Percentiles rank a stretch among this genome's conserved stretches.
Conservation (phyloP, 2,329 filamentous ascomycete species). For the Aspergillus nomiae region DNA sequence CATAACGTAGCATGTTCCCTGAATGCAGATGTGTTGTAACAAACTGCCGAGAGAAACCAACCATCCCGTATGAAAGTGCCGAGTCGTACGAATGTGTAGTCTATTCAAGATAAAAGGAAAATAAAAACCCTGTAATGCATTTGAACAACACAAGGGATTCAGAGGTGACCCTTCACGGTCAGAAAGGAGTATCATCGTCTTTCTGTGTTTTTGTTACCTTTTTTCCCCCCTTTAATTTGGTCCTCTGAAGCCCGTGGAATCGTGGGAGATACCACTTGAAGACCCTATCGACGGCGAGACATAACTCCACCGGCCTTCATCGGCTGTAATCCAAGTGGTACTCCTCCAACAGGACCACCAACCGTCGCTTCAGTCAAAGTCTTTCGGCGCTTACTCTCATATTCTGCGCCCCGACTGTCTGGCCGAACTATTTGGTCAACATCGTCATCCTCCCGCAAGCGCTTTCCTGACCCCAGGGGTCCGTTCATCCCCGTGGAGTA, state of each 20-base stretch:
- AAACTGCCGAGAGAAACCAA: background rate
- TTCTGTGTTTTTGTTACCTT: slow-evolving; percentile 3
- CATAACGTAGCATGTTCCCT: background rate
- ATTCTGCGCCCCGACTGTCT: slow-evolving; percentile 60
- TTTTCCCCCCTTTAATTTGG: background rate
- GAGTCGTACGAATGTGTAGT: slow-evolving; percentile 16
- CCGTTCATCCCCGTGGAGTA: slow-evolving; percentile 68
- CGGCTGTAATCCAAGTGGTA: slow-evolving; percentile 43
- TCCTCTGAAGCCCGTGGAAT: slow-evolving; percentile 1
- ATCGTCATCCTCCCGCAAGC: slow-evolving; percentile 66
- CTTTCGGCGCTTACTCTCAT: slow-evolving; percentile 76
- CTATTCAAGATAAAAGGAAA: slow-evolving; percentile 18
- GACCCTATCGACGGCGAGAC: slow-evolving; percentile 39
- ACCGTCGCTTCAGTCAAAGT: slow-evolving; percentile 65
- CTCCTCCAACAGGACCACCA: slow-evolving; percentile 47
- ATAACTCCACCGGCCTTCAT: slow-evolving; percentile 47
- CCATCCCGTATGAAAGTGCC: background rate
- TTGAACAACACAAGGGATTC: slow-evolving; percentile 11
- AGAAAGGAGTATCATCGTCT: background rate
- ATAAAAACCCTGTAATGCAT: slow-evolving; percentile 17
- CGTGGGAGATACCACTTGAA: background rate
- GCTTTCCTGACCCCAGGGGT: slow-evolving; percentile 58
- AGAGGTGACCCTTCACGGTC: background rate
- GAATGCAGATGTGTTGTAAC: background rate
- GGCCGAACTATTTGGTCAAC: slow-evolving; percentile 67